Evolutionary conservation across 768 basidiomycete genomes (phyloP).

Genomic region (Tricholoma bakamatsutake): DNA sequence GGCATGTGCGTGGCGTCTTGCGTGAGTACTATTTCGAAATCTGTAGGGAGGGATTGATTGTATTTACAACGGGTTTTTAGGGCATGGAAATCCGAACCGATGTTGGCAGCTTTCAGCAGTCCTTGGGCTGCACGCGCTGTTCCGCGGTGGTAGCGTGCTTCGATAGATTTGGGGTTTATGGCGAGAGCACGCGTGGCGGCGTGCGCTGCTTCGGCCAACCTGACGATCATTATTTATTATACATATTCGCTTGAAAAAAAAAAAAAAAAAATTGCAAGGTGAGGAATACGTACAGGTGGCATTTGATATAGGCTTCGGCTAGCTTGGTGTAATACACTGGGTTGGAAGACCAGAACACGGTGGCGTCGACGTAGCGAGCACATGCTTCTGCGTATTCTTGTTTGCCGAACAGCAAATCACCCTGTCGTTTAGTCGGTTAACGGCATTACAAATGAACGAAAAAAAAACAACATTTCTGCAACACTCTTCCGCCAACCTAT

Average conservation of each 20-base stretch:
- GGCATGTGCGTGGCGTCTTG: constrained; percentile 24
- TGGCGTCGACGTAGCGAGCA: constrained; percentile 29
- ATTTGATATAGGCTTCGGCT: constrained; percentile 8
- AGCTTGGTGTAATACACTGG: constrained; percentile 15
- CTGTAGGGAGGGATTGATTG: constrained; percentile 16
- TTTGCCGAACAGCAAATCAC: constrained; percentile 25
- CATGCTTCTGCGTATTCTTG: constrained; percentile 28
- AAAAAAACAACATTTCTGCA: constrained; percentile 10
- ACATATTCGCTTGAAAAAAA: too few species aligned
- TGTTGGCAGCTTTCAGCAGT: constrained; percentile 18
- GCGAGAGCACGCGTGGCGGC: constrained; percentile 19
- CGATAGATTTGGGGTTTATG: constrained; percentile 15
- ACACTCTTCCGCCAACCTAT: constrained; percentile 13
- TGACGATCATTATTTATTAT: too few species aligned
- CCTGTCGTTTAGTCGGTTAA: too few species aligned
- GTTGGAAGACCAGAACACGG: constrained; percentile 16
- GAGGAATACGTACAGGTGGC: constrained; percentile 14
- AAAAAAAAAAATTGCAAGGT: too few species aligned
- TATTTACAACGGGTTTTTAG: too few species aligned
- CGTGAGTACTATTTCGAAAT: constrained; percentile 30
- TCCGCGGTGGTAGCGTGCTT: constrained; percentile 16
- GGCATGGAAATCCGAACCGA: constrained; percentile 15
- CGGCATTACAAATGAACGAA: too few species aligned
- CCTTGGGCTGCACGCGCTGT: constrained; percentile 18
- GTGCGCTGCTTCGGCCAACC: constrained; percentile 18